These are phyloP conservation scores for Suillus ampliporus DNA, from an alignment of 768 basidiomycete genomes.

Conservation along the genomic window DNA sequence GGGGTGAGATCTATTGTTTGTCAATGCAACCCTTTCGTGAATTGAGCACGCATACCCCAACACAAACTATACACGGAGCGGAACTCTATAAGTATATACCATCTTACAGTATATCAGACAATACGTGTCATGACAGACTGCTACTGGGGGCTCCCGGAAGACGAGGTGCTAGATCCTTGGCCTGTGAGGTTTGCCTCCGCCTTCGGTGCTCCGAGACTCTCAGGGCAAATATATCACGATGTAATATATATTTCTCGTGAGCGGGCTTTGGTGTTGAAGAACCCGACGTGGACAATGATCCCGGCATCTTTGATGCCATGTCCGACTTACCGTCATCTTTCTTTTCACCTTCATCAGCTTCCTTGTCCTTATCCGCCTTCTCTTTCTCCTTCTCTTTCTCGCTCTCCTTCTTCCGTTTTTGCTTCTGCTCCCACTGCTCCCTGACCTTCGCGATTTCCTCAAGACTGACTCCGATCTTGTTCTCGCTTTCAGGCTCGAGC, in stretches of 20 bases:
- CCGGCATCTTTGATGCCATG: conserved; percentile 23
- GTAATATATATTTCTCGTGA: conserved; percentile 82
- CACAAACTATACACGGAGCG: neutral
- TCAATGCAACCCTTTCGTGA: conserved; percentile 73
- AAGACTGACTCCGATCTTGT: conserved; percentile 45
- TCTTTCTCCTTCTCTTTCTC: conserved; percentile 56
- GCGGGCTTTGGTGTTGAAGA: conserved; percentile 45
- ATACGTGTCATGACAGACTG: conserved; percentile 16
- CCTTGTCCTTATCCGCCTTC: conserved; percentile 30
- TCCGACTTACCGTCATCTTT: conserved; percentile 38
- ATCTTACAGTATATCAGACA: conserved; percentile 3
- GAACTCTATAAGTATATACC: neutral
- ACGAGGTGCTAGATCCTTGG: conserved; percentile 71
- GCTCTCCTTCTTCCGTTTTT: conserved; percentile 62
- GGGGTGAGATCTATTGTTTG: conserved; percentile 73
- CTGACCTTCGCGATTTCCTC: conserved; percentile 83
- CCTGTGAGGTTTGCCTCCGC: conserved; percentile 67
- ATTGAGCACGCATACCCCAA: conserved; percentile 10
- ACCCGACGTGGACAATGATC: conserved; percentile 34
- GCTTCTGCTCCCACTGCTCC: conserved; percentile 80
- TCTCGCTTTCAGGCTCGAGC: conserved; percentile 46
- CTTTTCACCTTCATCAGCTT: conserved; percentile 43
- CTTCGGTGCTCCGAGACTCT: conserved; percentile 77
- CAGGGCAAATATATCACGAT: conserved; percentile 84
- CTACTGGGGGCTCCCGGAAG: conserved; percentile 66